Percentiles rank a stretch among this genome's conserved stretches.
Conservation (phyloP, 192 early-diverging fungal species). For the Rhizophagus clarus region DNA sequence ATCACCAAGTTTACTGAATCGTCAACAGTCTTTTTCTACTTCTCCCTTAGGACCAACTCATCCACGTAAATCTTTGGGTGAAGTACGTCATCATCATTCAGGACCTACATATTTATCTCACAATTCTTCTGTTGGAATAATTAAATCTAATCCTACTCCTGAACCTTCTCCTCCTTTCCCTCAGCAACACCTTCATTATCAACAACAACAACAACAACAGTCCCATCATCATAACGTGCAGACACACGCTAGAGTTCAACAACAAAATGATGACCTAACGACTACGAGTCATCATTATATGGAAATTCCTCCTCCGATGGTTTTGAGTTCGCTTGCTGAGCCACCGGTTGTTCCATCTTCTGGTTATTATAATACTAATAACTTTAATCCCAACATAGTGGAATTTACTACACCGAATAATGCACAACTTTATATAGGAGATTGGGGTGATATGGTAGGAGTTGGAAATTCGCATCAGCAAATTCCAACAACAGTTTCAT, state of each 20-base stretch:
- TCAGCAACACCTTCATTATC: background rate
- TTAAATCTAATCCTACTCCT: background rate
- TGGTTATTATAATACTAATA: conserved; percentile 1
- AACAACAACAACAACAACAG: conserved; percentile 7
- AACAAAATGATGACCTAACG: background rate
- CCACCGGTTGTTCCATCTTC: conserved; percentile 6
- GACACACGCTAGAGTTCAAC: background rate
- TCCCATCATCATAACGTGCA: background rate
- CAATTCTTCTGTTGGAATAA: background rate
- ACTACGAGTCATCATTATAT: background rate
- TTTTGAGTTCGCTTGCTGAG: background rate
- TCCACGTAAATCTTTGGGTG: background rate
- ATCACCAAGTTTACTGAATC: background rate
- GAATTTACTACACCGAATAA: background rate
- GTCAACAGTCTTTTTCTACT: background rate
- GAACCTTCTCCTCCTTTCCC: background rate
- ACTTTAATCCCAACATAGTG: background rate
- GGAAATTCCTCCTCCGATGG: background rate
- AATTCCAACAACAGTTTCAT: background rate
- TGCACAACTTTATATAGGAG: background rate
- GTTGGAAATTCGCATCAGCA: background rate
- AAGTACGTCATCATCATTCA: background rate
- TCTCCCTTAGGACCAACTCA: background rate
- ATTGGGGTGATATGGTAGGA: background rate
- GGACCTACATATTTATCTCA: background rate